These are phyloP conservation scores for Elsinoe perseae DNA, from an alignment of 2,329 filamentous ascomycete genomes.

Conservation along the genomic window DNA sequence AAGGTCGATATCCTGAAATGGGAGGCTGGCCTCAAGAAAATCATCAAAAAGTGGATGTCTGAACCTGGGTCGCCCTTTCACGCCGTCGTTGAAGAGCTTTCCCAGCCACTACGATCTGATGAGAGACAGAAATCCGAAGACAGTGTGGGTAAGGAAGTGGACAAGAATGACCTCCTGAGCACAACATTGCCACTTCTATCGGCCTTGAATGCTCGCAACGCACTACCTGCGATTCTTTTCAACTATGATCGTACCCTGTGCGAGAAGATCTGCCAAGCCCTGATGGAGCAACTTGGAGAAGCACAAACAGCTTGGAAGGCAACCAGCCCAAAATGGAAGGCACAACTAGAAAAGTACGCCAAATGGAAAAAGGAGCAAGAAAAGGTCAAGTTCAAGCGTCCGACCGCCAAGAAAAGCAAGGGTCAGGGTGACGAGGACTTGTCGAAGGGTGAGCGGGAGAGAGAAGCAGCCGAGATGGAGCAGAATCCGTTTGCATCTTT, in stretches of 20 bases:
- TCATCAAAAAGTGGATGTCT: constrained; percentile 54
- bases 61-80: constrained; percentile 47
- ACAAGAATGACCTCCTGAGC: constrained; percentile 26
- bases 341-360: constrained; percentile 51
- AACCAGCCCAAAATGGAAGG: constrained; percentile 52
- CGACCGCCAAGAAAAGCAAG: constrained; percentile 38
- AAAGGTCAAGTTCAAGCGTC: constrained; percentile 33
- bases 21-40: constrained; percentile 53
- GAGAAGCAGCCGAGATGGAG: constrained; percentile 51
- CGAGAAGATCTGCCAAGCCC: constrained; percentile 47
- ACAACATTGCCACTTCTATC: constrained; percentile 52
- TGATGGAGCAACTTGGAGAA: constrained; percentile 47
- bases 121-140: constrained; percentile 13
- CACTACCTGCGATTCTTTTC: constrained; percentile 67
- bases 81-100: constrained; percentile 44
- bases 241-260: constrained; percentile 64
- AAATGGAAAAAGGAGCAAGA: constrained; percentile 46
- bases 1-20: constrained; percentile 61
- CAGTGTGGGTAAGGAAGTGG: constrained; percentile 3
- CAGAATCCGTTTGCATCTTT: constrained; percentile 55
- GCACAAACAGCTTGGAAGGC: constrained; percentile 53
- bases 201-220: constrained; percentile 54
- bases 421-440: constrained; percentile 40
- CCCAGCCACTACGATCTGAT: constrained; percentile 21
- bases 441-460: constrained; percentile 50